A percentile compares a stretch with the other conserved stretches of the same genome.
These are phyloP conservation scores for Chrysoporthe cubensis DNA, from an alignment of 2,329 filamentous ascomycete species.

Conservation along the genomic window DNA sequence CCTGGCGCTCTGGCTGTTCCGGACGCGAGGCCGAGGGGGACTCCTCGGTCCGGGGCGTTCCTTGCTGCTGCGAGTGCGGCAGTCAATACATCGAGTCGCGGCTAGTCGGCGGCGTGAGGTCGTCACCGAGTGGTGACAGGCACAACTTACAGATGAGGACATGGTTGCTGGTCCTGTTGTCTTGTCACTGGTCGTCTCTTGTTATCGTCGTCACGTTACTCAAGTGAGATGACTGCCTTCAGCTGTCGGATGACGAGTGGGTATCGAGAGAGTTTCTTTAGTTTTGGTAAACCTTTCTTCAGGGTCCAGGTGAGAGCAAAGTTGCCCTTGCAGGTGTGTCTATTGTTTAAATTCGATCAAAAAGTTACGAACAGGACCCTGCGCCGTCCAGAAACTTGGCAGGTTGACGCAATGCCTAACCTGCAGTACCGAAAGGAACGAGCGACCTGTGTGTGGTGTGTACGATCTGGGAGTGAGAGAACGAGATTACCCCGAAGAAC, in stretches of 20 bases:
- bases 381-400: conserved; percentile 27
- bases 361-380: conserved; percentile 20
- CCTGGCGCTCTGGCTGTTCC: conserved; percentile 11
- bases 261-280: not conserved
- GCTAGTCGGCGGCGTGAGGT: not conserved
- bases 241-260: not conserved
- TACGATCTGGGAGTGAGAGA: not conserved
- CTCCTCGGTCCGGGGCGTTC: conserved; percentile 23
- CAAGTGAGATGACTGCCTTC: conserved; percentile 15
- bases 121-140: not conserved
- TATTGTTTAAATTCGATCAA: conserved; percentile 25
- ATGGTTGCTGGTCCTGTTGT: conserved; percentile 17
- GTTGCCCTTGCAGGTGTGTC: conserved; percentile 23
- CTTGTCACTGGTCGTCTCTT: not conserved
- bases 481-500: not conserved
- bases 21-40: conserved; percentile 2
- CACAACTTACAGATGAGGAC: conserved; percentile 27
- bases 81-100: not conserved
- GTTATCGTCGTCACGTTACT: not conserved
- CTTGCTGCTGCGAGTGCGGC: conserved; percentile 24
- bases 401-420: conserved; percentile 28
- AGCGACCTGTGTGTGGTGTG: not conserved
- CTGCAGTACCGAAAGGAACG: not conserved
- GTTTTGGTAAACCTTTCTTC: not conserved
- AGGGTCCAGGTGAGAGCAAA: conserved; percentile 8